These are phyloP conservation scores for Pseudocercospora ulei DNA, from an alignment of 2,329 filamentous ascomycete species.

Conservation along the genomic window DNA sequence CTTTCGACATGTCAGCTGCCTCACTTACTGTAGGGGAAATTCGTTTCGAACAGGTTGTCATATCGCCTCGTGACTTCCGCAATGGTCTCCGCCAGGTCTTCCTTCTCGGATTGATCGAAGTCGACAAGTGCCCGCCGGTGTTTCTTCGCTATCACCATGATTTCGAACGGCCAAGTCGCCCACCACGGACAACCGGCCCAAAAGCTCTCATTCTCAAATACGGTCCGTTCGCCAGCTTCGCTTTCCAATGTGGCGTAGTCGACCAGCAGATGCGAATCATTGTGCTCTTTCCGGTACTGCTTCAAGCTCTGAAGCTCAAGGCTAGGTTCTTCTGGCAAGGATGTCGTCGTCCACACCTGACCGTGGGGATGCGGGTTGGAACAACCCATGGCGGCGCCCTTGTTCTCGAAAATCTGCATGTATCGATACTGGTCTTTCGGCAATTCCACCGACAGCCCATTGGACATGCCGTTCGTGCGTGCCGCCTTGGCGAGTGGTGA, in stretches of 20 bases:
- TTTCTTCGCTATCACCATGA: conserved; percentile 73
- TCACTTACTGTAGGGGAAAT: conserved; percentile 77
- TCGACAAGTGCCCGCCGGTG: conserved; percentile 82
- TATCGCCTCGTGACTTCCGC: conserved; percentile 83
- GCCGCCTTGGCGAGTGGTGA: conserved; percentile 52
- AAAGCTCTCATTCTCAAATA: conserved; percentile 80
- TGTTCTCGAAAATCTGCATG: conserved; percentile 99
- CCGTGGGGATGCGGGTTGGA: conserved; percentile 97
- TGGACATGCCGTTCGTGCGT: conserved; percentile 32
- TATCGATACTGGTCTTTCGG: conserved; percentile 75
- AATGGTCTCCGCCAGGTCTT: conserved; percentile 69
- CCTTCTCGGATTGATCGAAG: conserved; percentile 59
- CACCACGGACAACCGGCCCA: conserved; percentile 92
- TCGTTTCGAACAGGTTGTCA: conserved; percentile 94
- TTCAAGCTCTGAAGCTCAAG: conserved; percentile 68
- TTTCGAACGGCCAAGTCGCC: conserved; percentile 95
- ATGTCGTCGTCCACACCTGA: conserved; percentile 90
- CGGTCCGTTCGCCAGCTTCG: conserved; percentile 70
- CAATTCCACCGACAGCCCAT: conserved; percentile 39
- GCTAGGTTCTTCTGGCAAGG: conserved; percentile 76
- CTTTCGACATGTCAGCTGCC: background rate
- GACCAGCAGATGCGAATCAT: conserved; percentile 63
- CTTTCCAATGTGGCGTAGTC: conserved; percentile 82
- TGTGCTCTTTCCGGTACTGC: conserved; percentile 65
- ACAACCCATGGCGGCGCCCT: conserved; percentile 94